Evolutionary conservation across 73 alveolate species (phyloP).

Genomic region (Durusdinium trenchii): DNA sequence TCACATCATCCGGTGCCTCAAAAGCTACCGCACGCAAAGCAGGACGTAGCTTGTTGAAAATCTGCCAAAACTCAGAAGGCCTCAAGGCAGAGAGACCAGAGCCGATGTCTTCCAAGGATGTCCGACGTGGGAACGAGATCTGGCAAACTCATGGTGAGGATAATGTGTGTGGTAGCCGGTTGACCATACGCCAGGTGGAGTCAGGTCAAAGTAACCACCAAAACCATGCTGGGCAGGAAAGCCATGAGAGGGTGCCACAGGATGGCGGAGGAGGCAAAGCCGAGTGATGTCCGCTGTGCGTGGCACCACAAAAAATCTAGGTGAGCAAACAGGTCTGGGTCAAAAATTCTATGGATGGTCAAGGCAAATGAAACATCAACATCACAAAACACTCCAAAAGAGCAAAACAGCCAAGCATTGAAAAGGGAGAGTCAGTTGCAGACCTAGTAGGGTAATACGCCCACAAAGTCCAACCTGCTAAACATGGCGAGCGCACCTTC

Average conservation of each 20-base stretch:
- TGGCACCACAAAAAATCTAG: neutral
- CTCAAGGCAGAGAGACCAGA: neutral
- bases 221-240: neutral
- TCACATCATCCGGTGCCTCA: constrained; percentile 13
- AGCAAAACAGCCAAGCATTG: no score
- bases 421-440: no score
- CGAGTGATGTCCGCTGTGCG: neutral
- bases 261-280: constrained; percentile 25
- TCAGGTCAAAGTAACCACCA: neutral
- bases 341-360: neutral
- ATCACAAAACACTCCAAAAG: no score
- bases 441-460: neutral
- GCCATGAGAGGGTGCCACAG: neutral
- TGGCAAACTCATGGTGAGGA: neutral
- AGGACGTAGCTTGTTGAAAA: neutral
- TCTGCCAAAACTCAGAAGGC: neutral
- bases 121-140: constrained; percentile 7
- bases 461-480: neutral
- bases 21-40: neutral
- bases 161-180: neutral
- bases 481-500: neutral
- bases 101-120: neutral
- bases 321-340: neutral
- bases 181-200: constrained; percentile 3
- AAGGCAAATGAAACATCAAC: neutral